Evolutionary conservation across 2,329 filamentous ascomycete genomes (phyloP), one percentile per base, ranked within the genome.

Genomic region (Tympanopsis confertula): DNA sequence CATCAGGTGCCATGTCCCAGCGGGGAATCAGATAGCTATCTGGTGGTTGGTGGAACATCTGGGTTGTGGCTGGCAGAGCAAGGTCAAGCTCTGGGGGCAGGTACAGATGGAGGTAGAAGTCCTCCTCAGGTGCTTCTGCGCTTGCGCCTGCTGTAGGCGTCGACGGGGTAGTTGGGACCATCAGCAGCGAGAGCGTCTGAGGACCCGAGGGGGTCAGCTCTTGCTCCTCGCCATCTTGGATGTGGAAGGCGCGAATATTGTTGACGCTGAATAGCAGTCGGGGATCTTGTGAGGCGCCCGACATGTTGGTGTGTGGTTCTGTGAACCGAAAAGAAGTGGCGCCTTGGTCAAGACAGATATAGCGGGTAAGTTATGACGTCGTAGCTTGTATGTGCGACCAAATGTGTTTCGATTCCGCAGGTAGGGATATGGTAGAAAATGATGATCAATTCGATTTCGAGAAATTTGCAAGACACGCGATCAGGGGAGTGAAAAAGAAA

Each of bases 21-120:
- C 76, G 68, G 3, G 76, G 76, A 37, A 81, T 79, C 33, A 81
- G 58, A 50, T 81, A 81, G 55, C 71, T 76, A 43, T 65, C 64
- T 3, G 76, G 75, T 3, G 74, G 72, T 53, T 81, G 74, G 53
- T 79, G 74, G 56, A 78, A 81, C 50, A 81, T 74, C 48, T 80
- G 76, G 1, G 76, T 81, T 1, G 75, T 80, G 14, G 76, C 76
- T 13, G 76, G 76, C 13, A 81, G 62, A 2, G 76, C 70, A n/a
- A 80, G 62, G 45, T 81, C 76, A 42, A 81, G 62, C 59, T 81
- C 76, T 4, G 76, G 76, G 7, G 76, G 75, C 5, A 81, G 68
- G 44, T 78, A 73, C 20, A 81, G 62, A 51, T 81, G 76, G 13
- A 81, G 69, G 55, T 80, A 81, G 59, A 80, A 80, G 57, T 81